phyloP scores from a whole-genome alignment of 2,329 filamentous ascomycete genomes.

The Geosmithia flava region DNA sequence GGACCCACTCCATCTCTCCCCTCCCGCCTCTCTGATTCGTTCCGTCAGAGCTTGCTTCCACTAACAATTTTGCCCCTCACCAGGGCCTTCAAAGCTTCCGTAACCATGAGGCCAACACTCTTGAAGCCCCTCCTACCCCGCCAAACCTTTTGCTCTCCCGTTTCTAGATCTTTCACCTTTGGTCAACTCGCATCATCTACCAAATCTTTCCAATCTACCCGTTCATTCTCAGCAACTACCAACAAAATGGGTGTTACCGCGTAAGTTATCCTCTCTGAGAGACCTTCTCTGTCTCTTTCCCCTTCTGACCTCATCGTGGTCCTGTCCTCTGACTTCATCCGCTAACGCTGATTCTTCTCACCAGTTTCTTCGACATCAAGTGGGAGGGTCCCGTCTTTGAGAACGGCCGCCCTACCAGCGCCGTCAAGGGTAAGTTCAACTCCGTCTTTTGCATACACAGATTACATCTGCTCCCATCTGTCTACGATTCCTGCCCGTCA shows the following conservation, averaged over 20 bases:
- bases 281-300: background rate
- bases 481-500: background rate
- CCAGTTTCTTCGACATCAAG: slow-evolving; percentile 58
- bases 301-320: background rate
- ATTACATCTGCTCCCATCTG: background rate
- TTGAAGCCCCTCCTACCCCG: slow-evolving; percentile 34
- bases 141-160: slow-evolving; percentile 26
- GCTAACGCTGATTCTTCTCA: background rate
- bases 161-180: slow-evolving; percentile 26
- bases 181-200: slow-evolving; percentile 27
- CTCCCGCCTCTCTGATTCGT: background rate
- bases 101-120: slow-evolving; percentile 32
- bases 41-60: slow-evolving; percentile 2
- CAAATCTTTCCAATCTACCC: slow-evolving; percentile 22
- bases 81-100: slow-evolving; percentile 18
- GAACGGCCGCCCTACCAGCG: slow-evolving; percentile 38
- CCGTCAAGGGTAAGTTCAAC: slow-evolving; percentile 45
- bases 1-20: background rate
- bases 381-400: slow-evolving; percentile 64
- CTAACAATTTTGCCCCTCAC: slow-evolving; percentile 26
- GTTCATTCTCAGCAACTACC: slow-evolving; percentile 46
- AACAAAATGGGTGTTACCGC: slow-evolving; percentile 62
- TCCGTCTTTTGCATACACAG: background rate
- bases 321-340: background rate
- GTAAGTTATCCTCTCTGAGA: slow-evolving; percentile 32